Evolutionary conservation across 805 yeast species (phyloP).

Genomic region (Monosporozyma siamensis): DNA sequence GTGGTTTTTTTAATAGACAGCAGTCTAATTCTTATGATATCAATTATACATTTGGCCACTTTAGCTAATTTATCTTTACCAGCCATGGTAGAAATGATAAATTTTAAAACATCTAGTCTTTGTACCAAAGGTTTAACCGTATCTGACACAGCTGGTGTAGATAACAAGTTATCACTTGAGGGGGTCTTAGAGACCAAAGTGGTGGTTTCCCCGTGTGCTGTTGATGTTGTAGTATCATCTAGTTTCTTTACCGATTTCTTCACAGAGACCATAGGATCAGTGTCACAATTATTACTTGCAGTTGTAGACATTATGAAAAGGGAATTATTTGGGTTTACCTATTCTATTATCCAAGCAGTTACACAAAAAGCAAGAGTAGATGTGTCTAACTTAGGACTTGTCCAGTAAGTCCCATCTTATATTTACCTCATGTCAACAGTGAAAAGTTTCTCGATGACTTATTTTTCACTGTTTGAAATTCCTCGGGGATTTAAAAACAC

Average conservation of each 20-base stretch:
- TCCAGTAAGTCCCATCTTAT: too few species aligned
- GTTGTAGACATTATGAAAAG: neutral
- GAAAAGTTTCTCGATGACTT: neutral
- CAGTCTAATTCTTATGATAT: conserved; percentile 33
- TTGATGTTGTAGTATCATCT: neutral
- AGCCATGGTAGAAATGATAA: conserved; percentile 42
- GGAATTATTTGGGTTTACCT: too few species aligned
- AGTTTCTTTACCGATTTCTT: neutral
- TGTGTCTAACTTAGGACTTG: too few species aligned
- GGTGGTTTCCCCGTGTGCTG: neutral
- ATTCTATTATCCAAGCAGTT: too few species aligned
- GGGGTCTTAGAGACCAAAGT: conserved; percentile 1
- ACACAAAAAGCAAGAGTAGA: too few species aligned
- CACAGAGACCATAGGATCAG: neutral
- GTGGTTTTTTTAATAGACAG: neutral
- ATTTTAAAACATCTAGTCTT: neutral
- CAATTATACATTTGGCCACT: conserved; percentile 47
- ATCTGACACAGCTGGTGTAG: neutral
- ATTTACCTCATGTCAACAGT: too few species aligned
- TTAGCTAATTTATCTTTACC: conserved; percentile 72
- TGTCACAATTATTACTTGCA: neutral
- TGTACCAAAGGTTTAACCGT: neutral
- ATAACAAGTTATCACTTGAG: neutral
- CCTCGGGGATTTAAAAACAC: neutral
- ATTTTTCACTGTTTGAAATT: neutral